Conservation (phyloP, 2,329 filamentous ascomycete genomes). For the Podosphaera xanthii region DNA sequence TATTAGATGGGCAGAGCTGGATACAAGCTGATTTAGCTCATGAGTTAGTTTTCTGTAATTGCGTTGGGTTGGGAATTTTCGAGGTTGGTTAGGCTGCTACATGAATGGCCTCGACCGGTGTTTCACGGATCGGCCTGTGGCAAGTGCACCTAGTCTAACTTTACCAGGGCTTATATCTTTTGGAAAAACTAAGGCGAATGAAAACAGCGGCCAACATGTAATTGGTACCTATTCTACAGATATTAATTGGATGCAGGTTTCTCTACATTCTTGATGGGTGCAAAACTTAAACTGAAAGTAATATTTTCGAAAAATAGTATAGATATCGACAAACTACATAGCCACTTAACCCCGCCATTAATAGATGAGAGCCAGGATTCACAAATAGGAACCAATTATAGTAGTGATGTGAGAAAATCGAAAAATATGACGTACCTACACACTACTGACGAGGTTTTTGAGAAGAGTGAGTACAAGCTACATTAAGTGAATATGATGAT, state of each 20-base stretch:
- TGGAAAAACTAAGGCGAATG: neutral
- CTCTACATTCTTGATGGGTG: neutral
- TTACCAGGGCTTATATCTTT: neutral
- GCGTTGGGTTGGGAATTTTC: neutral
- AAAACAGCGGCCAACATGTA: no score
- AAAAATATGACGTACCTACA: no score
- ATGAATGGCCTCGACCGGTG: neutral
- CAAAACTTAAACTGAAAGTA: neutral
- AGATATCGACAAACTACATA: neutral
- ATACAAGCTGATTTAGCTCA: conserved; percentile 19
- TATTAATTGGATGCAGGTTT: neutral
- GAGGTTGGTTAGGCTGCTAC: neutral
- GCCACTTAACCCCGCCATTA: neutral
- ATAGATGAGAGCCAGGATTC: no score
- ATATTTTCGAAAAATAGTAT: neutral
- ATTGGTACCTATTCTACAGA: no score
- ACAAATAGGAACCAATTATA: no score
- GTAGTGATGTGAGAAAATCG: no score
- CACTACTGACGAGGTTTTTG: no score
- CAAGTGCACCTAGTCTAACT: neutral
- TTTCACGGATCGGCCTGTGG: neutral
- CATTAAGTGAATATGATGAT: no score
- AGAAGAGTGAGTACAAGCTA: no score
- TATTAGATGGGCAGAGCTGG: neutral
- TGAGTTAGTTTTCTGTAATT: neutral